Evolutionary conservation across 2,329 filamentous ascomycete genomes (phyloP), one percentile per base, ranked within the genome.

Genomic region (Talaromyces sp.): DNA sequence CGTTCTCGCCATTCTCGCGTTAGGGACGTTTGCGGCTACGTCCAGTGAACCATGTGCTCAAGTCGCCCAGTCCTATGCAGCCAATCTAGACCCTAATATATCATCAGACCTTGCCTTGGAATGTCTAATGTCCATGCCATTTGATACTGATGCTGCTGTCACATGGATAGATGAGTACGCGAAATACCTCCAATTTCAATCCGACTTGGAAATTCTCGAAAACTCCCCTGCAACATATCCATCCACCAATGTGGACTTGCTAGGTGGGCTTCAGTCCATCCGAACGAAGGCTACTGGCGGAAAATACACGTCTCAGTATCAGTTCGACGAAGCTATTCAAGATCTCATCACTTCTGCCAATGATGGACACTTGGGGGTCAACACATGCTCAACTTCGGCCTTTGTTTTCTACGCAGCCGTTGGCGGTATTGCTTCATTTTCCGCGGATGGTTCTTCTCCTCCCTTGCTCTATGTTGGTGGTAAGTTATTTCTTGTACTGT

Each of bases 301-400:
- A 19, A 73, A 73, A 3, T 87, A 83, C 69, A 71, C 75, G 3
- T 84, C 80, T 71, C 85, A 88, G 69, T 86, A 83, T 70, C 81
- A 83, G 8, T 86, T 87, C 68, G 83, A 86, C 69, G 67, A 77
- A 8, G 84, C 85, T 33, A 77, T 91, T 2, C 83, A 84, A 64
- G 74, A 80, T 41, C 74, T 86, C 8, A 79, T 87, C 41, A 80
- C 81, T 27, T 79, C 79, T 1, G 84, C 85, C 3, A 87, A 90
- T 69, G 89, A 91, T 71, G 87, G 87, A 1, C 89, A 91, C 70
- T 69, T 80, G 14, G 49, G 10, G 14, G 72, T 73, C 27, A 56
- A 69, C 6, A 68, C 74, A 16, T 75, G 72, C 57, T 76, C 76
- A 1, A 62, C 70, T n/a, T 64, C 66, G 1, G 68, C 76, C 6